Conservation (phyloP, 2,329 filamentous ascomycete genomes). For the Trichophyton schoenleinii region DNA sequence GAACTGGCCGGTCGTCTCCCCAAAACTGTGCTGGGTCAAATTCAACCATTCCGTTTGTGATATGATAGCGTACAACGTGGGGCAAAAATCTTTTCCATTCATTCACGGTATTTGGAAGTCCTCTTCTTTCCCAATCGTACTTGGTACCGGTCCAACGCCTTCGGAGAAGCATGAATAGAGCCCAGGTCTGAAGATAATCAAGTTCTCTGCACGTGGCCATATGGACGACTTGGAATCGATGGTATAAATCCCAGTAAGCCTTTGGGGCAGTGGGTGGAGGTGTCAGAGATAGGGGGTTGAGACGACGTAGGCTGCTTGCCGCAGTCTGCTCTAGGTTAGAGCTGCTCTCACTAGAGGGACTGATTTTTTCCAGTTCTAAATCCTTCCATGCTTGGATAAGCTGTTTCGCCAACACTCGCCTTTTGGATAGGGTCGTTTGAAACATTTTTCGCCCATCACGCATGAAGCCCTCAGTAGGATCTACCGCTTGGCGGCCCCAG, state of each 20-base stretch:
- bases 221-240: constrained; percentile 7
- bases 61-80: constrained; percentile 25
- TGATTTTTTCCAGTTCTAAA: neutral
- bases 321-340: too few species aligned
- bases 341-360: neutral
- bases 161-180: constrained; percentile 10
- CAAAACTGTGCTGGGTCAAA: constrained; percentile 22
- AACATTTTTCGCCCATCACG: constrained; percentile 22
- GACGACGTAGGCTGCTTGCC: neutral
- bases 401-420: constrained; percentile 10
- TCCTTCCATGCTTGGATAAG: constrained; percentile 3
- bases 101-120: constrained; percentile 34
- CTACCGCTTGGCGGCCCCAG: constrained; percentile 15
- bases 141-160: constrained; percentile 13
- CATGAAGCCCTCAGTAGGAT: constrained; percentile 20
- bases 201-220: constrained; percentile 8
- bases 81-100: constrained; percentile 40
- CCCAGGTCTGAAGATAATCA: constrained; percentile 13
- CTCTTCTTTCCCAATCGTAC: constrained; percentile 21
- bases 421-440: constrained; percentile 18
- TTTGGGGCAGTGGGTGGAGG: constrained; percentile 3
- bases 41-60: constrained; percentile 29
- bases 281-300: neutral
- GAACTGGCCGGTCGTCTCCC: constrained; percentile 5
- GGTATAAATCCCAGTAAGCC: constrained; percentile 10